phyloP scores from a whole-genome alignment of 2,329 filamentous ascomycete genomes.

The Uncinocarpus reesii region DNA sequence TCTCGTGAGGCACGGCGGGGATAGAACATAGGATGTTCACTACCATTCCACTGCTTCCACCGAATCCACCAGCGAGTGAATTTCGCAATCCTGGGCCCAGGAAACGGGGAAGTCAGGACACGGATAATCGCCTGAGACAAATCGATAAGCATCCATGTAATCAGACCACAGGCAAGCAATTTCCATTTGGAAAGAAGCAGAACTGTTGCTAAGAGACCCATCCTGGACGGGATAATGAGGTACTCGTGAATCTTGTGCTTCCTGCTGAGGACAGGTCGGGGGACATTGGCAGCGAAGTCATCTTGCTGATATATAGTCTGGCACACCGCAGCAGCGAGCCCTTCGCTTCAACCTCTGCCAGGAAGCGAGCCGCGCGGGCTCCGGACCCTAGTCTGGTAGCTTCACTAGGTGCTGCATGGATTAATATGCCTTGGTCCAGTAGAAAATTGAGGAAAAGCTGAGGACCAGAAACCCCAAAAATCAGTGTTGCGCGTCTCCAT shows the following conservation, averaged over 20 bases:
- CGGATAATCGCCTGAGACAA: not conserved
- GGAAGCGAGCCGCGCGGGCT: not conserved
- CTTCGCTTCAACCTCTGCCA: not conserved
- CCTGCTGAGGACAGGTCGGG: too few relatives aligned
- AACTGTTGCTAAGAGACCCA: not conserved
- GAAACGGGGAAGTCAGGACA: conserved; percentile 15
- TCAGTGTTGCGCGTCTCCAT: not conserved
- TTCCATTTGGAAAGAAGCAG: conserved; percentile 3
- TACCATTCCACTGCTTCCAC: conserved; percentile 15
- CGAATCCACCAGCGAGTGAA: conserved; percentile 15
- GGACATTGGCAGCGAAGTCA: too few relatives aligned
- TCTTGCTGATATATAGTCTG: too few relatives aligned
- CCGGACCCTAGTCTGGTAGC: not conserved
- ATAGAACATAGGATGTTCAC: too few relatives aligned
- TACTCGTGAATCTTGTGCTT: too few relatives aligned
- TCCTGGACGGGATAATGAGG: not conserved
- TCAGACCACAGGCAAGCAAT: not conserved
- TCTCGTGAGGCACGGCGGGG: too few relatives aligned
- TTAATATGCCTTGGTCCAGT: not conserved
- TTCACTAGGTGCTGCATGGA: not conserved
- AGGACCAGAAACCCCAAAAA: not conserved
- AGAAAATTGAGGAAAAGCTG: not conserved
- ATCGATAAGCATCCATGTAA: conserved; percentile 4
- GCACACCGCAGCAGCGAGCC: not conserved
- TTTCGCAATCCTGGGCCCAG: conserved; percentile 17